Base-by-base conservation (phyloP, 768 basidiomycete genomes). In the Trametes meyenii region DNA sequence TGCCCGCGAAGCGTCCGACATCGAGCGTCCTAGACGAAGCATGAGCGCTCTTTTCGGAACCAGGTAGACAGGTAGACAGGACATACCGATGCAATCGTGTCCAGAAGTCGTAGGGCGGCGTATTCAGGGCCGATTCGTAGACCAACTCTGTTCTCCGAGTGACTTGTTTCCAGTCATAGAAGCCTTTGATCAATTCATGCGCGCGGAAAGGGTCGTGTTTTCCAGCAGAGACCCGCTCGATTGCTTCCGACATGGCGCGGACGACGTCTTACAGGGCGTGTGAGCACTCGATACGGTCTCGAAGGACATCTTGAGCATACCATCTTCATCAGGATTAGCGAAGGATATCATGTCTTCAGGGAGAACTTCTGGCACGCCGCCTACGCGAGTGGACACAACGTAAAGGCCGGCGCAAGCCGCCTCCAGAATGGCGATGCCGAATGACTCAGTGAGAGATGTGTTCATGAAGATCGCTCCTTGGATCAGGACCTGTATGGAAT, bases 361-460 rank as follows among this genome's bases (percentile, higher is more conserved):
- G 14, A 99, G 77, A 56, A 98, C 90, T 73, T 98, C 97, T 0
- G 96, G 94, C 0, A 98, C 92, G 0, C 97, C 97, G 0, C 97
- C 97, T 0, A 98, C 96, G 45, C 87, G 85, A 0, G 97, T 98
- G 43, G 89, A 89, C 50, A 98, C 96, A 51, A 98, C 90, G 70
- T 96, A 96, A 16, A 98, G 80, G 1, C 97, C 96, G 0, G 94
- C 87, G 65, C 92, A 96, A 0, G 97, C 97, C 0, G 96, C 97
- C 77, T 99, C 97, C 44, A 99, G 83, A 65, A 96, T 95, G n/a
- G 91, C 92, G 65, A 96, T 98, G 0, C 97, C 96, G 66, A 98
- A 99, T 0, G 97, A 85, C 72, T 98, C 97, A 1, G 96, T 98
- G 24, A 98, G 81, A 0, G 94, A 96, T 0, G 97, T 96, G 70